Conservation (phyloP, 228 moss, liverwort and hornwort genomes). For the Sphagnum magellanicum region DNA sequence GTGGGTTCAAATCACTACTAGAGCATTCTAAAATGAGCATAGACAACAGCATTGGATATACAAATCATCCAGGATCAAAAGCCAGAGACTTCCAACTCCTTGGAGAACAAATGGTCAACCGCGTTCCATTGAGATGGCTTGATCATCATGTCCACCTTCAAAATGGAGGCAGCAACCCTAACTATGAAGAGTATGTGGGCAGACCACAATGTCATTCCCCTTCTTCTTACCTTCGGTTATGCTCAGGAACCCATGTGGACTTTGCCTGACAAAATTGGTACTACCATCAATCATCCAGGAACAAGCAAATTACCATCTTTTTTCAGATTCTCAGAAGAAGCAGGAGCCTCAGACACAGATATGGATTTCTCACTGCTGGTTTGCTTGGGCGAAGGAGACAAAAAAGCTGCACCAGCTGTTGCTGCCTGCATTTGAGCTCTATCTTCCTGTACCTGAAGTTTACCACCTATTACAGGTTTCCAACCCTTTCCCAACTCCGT, state of each 20-base stretch:
- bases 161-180: neutral
- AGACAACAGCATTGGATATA: neutral
- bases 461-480: conserved; percentile 85
- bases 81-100: too few relatives aligned
- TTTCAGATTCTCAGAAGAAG: conserved; percentile 54
- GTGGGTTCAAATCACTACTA: too few relatives aligned
- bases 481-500: conserved; percentile 59
- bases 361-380: conserved; percentile 70
- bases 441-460: conserved; percentile 61
- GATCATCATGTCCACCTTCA: neutral
- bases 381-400: conserved; percentile 57
- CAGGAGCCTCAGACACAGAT: conserved; percentile 49
- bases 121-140: too few relatives aligned
- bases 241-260: too few relatives aligned
- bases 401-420: conserved; percentile 38
- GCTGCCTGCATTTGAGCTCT: conserved; percentile 58
- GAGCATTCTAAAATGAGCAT: neutral
- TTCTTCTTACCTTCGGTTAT: too few relatives aligned
- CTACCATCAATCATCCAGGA: too few relatives aligned
- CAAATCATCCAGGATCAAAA: too few relatives aligned
- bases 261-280: too few relatives aligned
- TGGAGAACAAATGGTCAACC: too few relatives aligned
- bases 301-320: conserved; percentile 63
- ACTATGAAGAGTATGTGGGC: neutral
- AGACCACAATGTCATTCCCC: neutral